A percentile compares a stretch with the other conserved stretches of the same genome.
These are phyloP conservation scores for Boletus mariae DNA, from an alignment of 1,284 basidiomycete genomes.

Conservation along the genomic window DNA sequence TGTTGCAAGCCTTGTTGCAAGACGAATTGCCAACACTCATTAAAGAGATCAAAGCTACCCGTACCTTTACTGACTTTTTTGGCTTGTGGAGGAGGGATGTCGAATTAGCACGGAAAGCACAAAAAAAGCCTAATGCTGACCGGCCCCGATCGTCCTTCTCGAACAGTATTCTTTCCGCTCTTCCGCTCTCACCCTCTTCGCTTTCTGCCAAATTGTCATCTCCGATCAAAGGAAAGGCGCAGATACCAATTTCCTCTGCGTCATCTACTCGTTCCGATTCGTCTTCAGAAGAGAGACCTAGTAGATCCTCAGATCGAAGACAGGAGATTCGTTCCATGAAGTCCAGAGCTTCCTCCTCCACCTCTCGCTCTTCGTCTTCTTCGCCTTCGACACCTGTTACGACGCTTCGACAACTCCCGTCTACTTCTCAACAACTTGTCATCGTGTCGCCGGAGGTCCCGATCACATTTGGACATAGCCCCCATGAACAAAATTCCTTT, in stretches of 20 bases:
- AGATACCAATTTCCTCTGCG: background rate
- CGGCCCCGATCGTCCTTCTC: slow-evolving; percentile 32
- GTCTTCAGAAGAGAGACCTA: slow-evolving; percentile 22
- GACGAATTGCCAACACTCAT: slow-evolving; percentile 63
- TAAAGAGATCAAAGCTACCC: slow-evolving; percentile 57
- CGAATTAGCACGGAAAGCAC: slow-evolving; percentile 49
- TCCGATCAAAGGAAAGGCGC: slow-evolving; percentile 27
- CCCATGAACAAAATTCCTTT: slow-evolving; percentile 30
- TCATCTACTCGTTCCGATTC: slow-evolving; percentile 18
- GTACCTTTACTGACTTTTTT: slow-evolving; percentile 68
- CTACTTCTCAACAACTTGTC: slow-evolving; percentile 18
- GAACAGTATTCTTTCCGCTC: slow-evolving; percentile 50
- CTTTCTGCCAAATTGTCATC: slow-evolving; percentile 18
- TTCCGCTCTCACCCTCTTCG: slow-evolving; percentile 43
- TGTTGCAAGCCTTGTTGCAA: slow-evolving; percentile 56
- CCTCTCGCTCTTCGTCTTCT: slow-evolving; percentile 34
- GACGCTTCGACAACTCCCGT: slow-evolving; percentile 25
- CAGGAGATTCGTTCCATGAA: slow-evolving; percentile 5
- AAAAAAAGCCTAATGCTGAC: slow-evolving; percentile 19
- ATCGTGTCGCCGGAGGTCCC: slow-evolving; percentile 38
- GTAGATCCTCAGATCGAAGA: slow-evolving; percentile 4
- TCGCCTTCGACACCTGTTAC: slow-evolving; percentile 19
- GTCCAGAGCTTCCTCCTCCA: slow-evolving; percentile 34
- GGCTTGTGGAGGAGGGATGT: slow-evolving; percentile 69
- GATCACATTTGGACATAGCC: slow-evolving; percentile 51